Conservation (phyloP, 2,329 filamentous ascomycete genomes). For the Aspergillus udagawae region DNA sequence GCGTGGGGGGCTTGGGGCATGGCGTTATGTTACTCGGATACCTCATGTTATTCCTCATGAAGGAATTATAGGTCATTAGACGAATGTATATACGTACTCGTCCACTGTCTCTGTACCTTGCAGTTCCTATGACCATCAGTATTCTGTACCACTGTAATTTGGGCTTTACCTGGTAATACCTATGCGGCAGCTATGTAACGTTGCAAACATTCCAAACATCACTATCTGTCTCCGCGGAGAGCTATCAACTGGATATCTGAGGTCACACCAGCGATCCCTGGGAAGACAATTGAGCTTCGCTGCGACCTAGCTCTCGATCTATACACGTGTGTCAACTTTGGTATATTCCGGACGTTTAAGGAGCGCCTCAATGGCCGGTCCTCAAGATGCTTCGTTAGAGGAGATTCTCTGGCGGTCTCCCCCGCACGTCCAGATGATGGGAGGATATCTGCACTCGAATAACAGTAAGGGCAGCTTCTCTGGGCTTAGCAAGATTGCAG, state of each 20-base stretch:
- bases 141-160: not conserved
- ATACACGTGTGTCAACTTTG: not conserved
- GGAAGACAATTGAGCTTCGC: too few relatives aligned
- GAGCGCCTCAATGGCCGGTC: constrained; percentile 24
- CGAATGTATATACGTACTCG: not conserved
- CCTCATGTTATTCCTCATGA: too few relatives aligned
- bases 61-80: not conserved
- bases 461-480: constrained; percentile 32
- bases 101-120: not conserved
- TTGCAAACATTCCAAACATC: constrained; percentile 30
- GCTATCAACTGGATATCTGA: not conserved
- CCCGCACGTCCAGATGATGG: constrained; percentile 44
- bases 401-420: constrained; percentile 45
- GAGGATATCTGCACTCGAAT: constrained; percentile 43
- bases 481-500: not conserved
- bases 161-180: not conserved
- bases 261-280: not conserved
- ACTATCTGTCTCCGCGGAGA: constrained; percentile 7
- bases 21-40: constrained; percentile 5
- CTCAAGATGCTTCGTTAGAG: constrained; percentile 37
- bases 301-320: not conserved
- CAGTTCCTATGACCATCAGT: not conserved
- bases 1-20: constrained; percentile 7
- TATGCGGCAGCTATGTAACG: not conserved
- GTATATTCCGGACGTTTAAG: not conserved